A percentile compares a stretch with the other conserved stretches of the same genome.
Conservation (phyloP, 164 flowering plant species). For the Litsea cubeba region DNA sequence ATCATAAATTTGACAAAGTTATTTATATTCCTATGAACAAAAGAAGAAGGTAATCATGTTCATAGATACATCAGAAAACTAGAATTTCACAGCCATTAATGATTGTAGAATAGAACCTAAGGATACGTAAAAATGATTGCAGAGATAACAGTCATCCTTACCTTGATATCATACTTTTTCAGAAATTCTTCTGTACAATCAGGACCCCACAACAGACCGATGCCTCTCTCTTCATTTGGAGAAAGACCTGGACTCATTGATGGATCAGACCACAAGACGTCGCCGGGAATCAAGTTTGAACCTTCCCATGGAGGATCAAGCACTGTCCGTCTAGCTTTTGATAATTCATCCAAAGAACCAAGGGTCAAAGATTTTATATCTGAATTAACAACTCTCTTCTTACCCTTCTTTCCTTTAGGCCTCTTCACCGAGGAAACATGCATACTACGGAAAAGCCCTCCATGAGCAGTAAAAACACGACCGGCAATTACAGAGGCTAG, state of each 20-base stretch:
- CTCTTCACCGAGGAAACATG: constrained; percentile 45
- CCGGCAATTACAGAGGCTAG: constrained; percentile 83
- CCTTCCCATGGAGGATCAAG: constrained; percentile 99
- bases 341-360: constrained; percentile 84
- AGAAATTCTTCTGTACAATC: constrained; percentile 92
- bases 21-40: no score
- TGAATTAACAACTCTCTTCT: constrained; percentile 29
- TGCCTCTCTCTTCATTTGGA: constrained; percentile 88
- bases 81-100: no score
- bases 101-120: not conserved
- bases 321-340: constrained; percentile 82
- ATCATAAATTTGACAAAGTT: not conserved
- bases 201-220: constrained; percentile 96
- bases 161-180: constrained; percentile 70
- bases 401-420: constrained; percentile 71
- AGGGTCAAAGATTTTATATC: constrained; percentile 40
- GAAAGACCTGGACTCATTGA: constrained; percentile 85
- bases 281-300: constrained; percentile 89
- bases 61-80: not conserved
- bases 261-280: constrained; percentile 98
- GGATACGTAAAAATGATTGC: not conserved
- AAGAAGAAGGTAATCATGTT: not conserved
- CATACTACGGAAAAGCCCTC: constrained; percentile 85
- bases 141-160: constrained; percentile 13
- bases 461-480: constrained; percentile 88